phyloP scores from a whole-genome alignment of 1,284 basidiomycete genomes.

The Ustilago xerochloae region DNA sequence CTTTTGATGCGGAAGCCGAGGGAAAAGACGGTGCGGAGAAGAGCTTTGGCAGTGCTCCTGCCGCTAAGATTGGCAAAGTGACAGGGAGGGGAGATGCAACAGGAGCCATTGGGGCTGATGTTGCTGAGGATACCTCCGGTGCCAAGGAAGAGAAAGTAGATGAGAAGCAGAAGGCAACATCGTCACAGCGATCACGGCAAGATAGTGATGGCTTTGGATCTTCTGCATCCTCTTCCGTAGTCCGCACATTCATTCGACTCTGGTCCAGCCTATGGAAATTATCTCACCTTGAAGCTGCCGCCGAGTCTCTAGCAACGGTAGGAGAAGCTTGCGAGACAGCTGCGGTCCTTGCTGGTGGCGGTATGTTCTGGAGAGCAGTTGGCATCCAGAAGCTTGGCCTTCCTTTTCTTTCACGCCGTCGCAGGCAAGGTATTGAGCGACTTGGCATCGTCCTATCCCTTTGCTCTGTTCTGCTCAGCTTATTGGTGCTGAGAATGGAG shows the following conservation, averaged over 20 bases:
- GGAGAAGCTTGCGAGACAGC: constrained; percentile 57
- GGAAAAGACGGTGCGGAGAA: constrained; percentile 4
- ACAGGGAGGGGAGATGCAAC: constrained; percentile 32
- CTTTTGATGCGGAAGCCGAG: constrained; percentile 13
- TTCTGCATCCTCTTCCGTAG: background rate
- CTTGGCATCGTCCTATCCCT: constrained; percentile 53
- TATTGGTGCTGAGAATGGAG: constrained; percentile 24
- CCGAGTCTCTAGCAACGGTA: constrained; percentile 24
- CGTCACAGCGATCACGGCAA: background rate
- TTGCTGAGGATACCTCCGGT: constrained; percentile 12
- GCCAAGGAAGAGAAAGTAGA: background rate
- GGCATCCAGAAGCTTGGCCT: constrained; percentile 38
- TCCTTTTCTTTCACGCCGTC: constrained; percentile 35
- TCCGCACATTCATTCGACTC: background rate
- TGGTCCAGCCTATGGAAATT: constrained; percentile 7
- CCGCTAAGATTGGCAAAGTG: constrained; percentile 25
- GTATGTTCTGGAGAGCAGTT: constrained; percentile 56
- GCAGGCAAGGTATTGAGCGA: constrained; percentile 52
- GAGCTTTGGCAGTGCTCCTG: constrained; percentile 3
- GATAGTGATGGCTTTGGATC: background rate
- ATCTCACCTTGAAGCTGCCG: constrained; percentile 8
- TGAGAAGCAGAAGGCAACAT: background rate
- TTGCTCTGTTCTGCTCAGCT: constrained; percentile 33
- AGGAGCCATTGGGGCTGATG: constrained; percentile 28
- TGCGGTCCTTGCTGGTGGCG: constrained; percentile 47